Percentiles rank a stretch among this genome's conserved stretches.
phyloP scores from a whole-genome alignment of 2,329 filamentous ascomycete species.

The Fusarium brevicatenulatum region DNA sequence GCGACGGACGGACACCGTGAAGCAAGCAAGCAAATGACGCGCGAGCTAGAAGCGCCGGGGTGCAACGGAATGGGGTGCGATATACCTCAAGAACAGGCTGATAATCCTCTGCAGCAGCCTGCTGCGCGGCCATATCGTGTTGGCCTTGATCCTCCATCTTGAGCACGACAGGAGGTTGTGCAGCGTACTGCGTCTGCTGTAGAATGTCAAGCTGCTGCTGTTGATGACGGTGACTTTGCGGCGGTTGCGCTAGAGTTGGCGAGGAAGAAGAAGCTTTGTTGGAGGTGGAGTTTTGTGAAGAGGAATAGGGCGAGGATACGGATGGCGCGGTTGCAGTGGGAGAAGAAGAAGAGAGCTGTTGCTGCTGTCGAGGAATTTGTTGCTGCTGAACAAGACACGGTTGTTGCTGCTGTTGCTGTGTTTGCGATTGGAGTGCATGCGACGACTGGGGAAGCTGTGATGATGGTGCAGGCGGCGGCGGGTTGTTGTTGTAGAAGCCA shows the following conservation, averaged over 20 bases:
- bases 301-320: conserved; percentile 31
- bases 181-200: conserved; percentile 25
- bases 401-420: conserved; percentile 27
- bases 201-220: conserved; percentile 27
- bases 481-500: conserved; percentile 32
- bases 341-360: conserved; percentile 4
- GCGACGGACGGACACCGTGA: not conserved
- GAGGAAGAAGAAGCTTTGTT: conserved; percentile 32
- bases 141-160: conserved; percentile 50
- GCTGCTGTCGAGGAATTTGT: conserved; percentile 22
- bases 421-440: conserved; percentile 23
- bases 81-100: conserved; percentile 66
- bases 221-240: conserved; percentile 15
- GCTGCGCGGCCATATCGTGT: conserved; percentile 66
- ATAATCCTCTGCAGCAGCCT: conserved; percentile 69
- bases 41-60: conserved; percentile 2
- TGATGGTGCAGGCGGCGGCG: conserved; percentile 23
- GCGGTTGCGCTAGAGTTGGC: conserved; percentile 31
- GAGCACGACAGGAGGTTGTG: conserved; percentile 21
- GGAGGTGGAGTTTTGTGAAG: conserved; percentile 31
- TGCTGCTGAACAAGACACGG: conserved; percentile 17
- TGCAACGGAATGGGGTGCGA: conserved; percentile 5
- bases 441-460: conserved; percentile 18
- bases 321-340: conserved; percentile 18
- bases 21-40: conserved; percentile 11